Conservation (phyloP, 495 filamentous ascomycete species). For the Aspergillus bertholletiae region DNA sequence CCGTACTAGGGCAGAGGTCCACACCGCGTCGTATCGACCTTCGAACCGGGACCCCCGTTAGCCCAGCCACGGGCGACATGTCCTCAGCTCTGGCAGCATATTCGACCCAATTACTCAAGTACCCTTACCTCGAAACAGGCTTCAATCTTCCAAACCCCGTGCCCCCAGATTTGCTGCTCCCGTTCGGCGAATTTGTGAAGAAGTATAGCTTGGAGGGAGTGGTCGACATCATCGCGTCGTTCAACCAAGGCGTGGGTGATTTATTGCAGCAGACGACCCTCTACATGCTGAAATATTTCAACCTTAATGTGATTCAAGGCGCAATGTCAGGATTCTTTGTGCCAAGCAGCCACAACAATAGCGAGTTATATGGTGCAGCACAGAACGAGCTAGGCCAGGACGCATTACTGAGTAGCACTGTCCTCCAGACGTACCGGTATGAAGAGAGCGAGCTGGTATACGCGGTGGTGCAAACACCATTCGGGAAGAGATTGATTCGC, state of each 20-base stretch:
- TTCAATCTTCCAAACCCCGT: constrained; percentile 40
- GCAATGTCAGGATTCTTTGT: not conserved
- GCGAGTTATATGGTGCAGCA: not conserved
- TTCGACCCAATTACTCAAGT: constrained; percentile 28
- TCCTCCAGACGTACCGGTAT: not conserved
- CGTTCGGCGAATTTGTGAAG: constrained; percentile 38
- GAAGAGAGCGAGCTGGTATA: not conserved
- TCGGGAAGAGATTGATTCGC: constrained; percentile 20
- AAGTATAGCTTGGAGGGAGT: constrained; percentile 27
- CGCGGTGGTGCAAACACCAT: not conserved
- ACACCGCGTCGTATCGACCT: constrained; percentile 1
- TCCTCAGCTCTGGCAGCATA: constrained; percentile 13
- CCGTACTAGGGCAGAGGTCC: not conserved
- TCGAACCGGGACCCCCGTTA: not conserved
- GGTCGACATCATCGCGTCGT: not conserved
- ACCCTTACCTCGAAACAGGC: constrained; percentile 37
- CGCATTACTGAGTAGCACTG: not conserved
- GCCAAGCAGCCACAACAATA: constrained; percentile 2
- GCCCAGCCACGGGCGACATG: not conserved
- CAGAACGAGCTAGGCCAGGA: not conserved
- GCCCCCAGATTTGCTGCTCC: constrained; percentile 42
- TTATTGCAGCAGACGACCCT: constrained; percentile 16
- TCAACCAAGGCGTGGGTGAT: constrained; percentile 20
- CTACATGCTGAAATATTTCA: constrained; percentile 17
- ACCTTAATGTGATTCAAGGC: not conserved